phyloP scores from a whole-genome alignment of 129 eudicot species.

The Calendula officinalis region DNA sequence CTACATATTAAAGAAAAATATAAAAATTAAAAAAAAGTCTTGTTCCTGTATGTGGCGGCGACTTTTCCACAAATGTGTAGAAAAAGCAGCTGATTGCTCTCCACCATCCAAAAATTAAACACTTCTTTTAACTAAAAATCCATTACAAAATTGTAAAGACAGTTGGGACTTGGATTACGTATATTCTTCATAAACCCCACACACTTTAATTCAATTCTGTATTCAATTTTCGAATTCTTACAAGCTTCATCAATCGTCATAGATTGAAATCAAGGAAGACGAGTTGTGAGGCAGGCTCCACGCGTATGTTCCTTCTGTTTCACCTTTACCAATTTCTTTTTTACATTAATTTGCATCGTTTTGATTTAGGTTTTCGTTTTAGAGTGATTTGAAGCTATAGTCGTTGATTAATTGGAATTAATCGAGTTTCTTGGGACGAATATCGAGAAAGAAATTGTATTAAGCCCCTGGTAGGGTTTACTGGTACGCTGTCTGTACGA shows the following conservation, averaged over 20 bases:
- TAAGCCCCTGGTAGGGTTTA: conserved; percentile 14
- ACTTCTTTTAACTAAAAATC: background rate
- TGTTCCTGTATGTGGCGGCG: conserved; percentile 24
- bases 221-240: conserved; percentile 11
- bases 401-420: conserved; percentile 9
- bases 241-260: background rate
- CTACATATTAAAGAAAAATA: too few relatives aligned
- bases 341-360: conserved; percentile 17
- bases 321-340: conserved; percentile 1
- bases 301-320: conserved; percentile 29
- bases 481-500: conserved; percentile 23
- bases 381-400: conserved; percentile 15
- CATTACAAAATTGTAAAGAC: conserved; percentile 8
- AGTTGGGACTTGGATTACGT: conserved; percentile 1
- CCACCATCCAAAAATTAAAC: conserved; percentile 25
- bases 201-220: conserved; percentile 9
- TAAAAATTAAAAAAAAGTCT: background rate
- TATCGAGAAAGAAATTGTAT: conserved; percentile 4
- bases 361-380: conserved; percentile 11
- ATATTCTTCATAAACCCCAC: conserved; percentile 2
- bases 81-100: conserved; percentile 35
- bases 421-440: background rate
- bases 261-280: background rate
- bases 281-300: conserved; percentile 30
- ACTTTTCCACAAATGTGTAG: conserved; percentile 32